Percentiles rank a stretch among this genome's conserved stretches.
These are phyloP conservation scores for Oryza rufipogon DNA, from an alignment of 176 grass and related monocot species.

Conservation along the genomic window DNA sequence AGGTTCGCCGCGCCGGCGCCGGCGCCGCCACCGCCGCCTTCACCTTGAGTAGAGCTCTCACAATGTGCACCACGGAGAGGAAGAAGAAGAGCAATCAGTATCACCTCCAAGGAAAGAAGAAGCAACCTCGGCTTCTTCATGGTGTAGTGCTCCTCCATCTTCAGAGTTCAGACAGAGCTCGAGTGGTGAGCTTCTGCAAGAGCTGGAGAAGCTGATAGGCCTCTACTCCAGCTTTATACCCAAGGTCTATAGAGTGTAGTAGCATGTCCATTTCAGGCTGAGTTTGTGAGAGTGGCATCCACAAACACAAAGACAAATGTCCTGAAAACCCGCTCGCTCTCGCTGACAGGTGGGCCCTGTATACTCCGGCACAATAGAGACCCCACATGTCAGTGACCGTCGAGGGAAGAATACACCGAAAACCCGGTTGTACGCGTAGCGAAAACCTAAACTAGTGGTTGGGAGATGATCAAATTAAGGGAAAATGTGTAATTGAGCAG, in stretches of 20 bases:
- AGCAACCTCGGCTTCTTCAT: constrained; percentile 29
- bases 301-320: neutral
- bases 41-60: constrained; percentile 30
- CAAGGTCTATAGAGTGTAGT: neutral
- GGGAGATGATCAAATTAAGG: neutral
- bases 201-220: constrained; percentile 28
- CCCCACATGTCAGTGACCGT: neutral
- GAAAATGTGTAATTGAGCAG: neutral
- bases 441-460: constrained; percentile 17
- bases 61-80: constrained; percentile 21
- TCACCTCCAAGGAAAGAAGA: constrained; percentile 10
- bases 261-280: constrained; percentile 12
- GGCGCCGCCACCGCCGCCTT: neutral
- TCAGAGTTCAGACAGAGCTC: constrained; percentile 9
- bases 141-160: neutral
- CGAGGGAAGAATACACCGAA: neutral
- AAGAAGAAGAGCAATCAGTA: constrained; percentile 33
- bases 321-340: neutral
- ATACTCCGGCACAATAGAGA: neutral
- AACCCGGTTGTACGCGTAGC: neutral
- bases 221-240: constrained; percentile 28
- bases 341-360: neutral
- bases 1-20: constrained; percentile 45
- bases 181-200: constrained; percentile 27
- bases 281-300: neutral